These are phyloP conservation scores for Pythium apleroticum DNA, from an alignment of 352 stramenopile genomes.

Conservation along the genomic window DNA sequence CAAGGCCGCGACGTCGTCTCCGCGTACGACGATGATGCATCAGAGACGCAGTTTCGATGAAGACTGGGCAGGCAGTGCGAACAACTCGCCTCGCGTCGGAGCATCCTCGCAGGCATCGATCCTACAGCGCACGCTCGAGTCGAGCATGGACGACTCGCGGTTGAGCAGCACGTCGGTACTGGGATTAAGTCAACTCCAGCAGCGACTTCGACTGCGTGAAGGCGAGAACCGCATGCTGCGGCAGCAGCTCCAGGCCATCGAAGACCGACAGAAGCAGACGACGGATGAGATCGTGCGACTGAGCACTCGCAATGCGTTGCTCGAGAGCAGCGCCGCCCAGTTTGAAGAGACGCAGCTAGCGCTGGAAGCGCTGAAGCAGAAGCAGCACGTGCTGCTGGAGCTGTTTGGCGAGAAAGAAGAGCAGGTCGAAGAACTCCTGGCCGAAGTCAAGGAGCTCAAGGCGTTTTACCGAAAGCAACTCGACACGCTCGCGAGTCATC, in stretches of 20 bases:
- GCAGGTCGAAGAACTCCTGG: slow-evolving; percentile 79
- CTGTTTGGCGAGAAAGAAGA: slow-evolving; percentile 87
- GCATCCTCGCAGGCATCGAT: slow-evolving; percentile 48
- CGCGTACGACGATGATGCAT: slow-evolving; percentile 13
- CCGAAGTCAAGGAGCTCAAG: slow-evolving; percentile 76
- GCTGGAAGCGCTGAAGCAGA: slow-evolving; percentile 59
- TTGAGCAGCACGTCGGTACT: slow-evolving; percentile 56
- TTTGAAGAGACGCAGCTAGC: slow-evolving; percentile 49
- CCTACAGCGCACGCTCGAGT: slow-evolving; percentile 55
- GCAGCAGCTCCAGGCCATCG: slow-evolving; percentile 59
- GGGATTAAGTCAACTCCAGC: slow-evolving; percentile 73
- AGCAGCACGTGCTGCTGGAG: slow-evolving; percentile 80
- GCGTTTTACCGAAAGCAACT: slow-evolving; percentile 78
- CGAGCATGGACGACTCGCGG: slow-evolving; percentile 31
- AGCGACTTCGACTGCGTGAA: slow-evolving; percentile 68
- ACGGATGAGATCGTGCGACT: slow-evolving; percentile 75
- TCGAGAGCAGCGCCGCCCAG: slow-evolving; percentile 59
- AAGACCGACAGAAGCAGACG: slow-evolving; percentile 66
- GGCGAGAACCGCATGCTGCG: slow-evolving; percentile 76
- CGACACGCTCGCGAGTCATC: slow-evolving; percentile 59
- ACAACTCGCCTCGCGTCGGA: slow-evolving; percentile 13
- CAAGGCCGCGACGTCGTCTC: slow-evolving; percentile 30
- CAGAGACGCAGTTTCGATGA: slow-evolving; percentile 26
- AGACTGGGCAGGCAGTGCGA: slow-evolving; percentile 16
- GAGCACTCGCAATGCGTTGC: slow-evolving; percentile 68